Evolutionary conservation across 2,329 filamentous ascomycete species (phyloP).

Genomic region (Blumeria graminis): DNA sequence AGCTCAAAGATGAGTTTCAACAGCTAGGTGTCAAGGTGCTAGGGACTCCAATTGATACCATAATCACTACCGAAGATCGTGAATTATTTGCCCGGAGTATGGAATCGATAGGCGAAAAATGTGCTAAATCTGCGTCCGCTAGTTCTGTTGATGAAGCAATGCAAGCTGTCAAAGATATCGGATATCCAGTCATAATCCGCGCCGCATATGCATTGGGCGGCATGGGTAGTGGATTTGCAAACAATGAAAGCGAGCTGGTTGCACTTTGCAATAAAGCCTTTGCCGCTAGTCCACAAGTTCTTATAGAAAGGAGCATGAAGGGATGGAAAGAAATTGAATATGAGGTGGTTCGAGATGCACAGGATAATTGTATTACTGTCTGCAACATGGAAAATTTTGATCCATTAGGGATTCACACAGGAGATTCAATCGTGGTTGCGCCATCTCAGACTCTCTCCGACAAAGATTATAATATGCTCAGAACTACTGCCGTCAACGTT

Average conservation of each 20-base stretch:
- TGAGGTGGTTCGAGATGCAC: constrained; percentile 83
- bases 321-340: constrained; percentile 99
- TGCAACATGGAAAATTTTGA: constrained; percentile 99
- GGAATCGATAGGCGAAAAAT: constrained; percentile 96
- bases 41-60: constrained; percentile 89
- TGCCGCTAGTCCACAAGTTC: constrained; percentile 79
- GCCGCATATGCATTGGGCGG: constrained; percentile 91
- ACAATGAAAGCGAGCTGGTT: constrained; percentile 59
- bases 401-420: constrained; percentile 89
- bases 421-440: constrained; percentile 93
- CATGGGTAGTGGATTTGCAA: constrained; percentile 82
- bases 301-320: constrained; percentile 97
- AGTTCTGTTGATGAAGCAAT: constrained; percentile 73
- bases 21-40: constrained; percentile 77
- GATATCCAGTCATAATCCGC: constrained; percentile 89
- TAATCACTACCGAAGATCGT: constrained; percentile 95
- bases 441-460: constrained; percentile 92
- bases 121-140: constrained; percentile 87
- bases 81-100: constrained; percentile 95
- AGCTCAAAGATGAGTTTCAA: constrained; percentile 94
- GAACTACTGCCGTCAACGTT: constrained; percentile 89
- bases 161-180: constrained; percentile 69
- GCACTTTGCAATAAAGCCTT: constrained; percentile 89
- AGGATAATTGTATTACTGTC: constrained; percentile 97
- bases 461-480: constrained; percentile 97